Base-by-base conservation (phyloP, 2,329 filamentous ascomycete species). In the Corinectria fuckeliana region DNA sequence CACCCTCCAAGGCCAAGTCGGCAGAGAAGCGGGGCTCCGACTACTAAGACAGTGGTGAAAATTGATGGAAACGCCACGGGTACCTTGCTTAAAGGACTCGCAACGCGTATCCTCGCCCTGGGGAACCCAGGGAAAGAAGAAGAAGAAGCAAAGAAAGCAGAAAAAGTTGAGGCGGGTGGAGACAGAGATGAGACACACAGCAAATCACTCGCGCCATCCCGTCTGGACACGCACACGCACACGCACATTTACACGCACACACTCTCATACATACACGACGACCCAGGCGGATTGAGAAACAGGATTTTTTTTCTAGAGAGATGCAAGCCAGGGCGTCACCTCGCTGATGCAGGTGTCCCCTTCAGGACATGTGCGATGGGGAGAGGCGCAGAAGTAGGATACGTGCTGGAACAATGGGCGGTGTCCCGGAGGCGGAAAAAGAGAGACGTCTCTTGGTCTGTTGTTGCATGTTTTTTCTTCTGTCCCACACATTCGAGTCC, bases 1-100 rank as follows among this genome's bases (percentile, higher is more conserved):
- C 75, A 23, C 75, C 76, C 13, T 72, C 74, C 58, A 78, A 77
- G 61, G 68, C 75, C 48, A 77, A 76, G 67, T 67, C 65, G 16
- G 64, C 61, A 9, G 71, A 75, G 25, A 76, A 75, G 67, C 73
- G 69, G 58, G 66, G 54, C 52, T 52, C 64, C 30, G 69, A 72
- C 30, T 75, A 72, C 62, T 76, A 45, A 63, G 70, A 28, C 28
- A 38, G 16, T 20, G 36, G 26, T 16, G n/a, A n/a, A n/a, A n/a
- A 41, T 30, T 48, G 18, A 56, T 50, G 25, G 16, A 18, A 9
- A 36, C 49, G 49, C 32, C 42, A 25, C 65, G 61, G 68, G 66
- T 69, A 70, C 63, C 65, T 68, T 68, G 34, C 60, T 64, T 67
- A 52, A 58, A 57, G 47, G 48, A 58, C 39, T 36, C 47, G 11